These are phyloP conservation scores for Beauveria sp. DNA, from an alignment of 2,329 filamentous ascomycete genomes.

Conservation along the genomic window DNA sequence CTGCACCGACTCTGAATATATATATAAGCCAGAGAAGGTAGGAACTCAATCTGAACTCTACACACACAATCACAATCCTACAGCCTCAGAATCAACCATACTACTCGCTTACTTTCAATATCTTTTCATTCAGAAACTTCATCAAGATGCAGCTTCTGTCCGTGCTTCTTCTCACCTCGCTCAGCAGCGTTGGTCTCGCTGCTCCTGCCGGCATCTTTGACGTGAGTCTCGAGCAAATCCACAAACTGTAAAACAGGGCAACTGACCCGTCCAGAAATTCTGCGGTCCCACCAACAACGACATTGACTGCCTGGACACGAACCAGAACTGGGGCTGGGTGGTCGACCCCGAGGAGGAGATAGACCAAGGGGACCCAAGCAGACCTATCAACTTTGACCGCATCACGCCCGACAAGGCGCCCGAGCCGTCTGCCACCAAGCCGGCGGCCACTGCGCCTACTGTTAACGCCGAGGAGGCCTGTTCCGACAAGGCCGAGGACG, in stretches of 20 bases:
- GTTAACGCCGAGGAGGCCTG: neutral
- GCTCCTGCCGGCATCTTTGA: neutral
- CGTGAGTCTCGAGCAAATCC: neutral
- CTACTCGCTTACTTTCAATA: neutral
- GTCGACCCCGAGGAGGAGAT: neutral
- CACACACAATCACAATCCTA: neutral
- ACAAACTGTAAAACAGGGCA: neutral
- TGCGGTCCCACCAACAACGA: neutral
- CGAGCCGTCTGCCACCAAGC: too few relatives aligned
- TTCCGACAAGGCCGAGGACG: neutral
- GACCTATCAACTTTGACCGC: neutral
- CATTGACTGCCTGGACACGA: neutral
- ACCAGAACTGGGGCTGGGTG: neutral
- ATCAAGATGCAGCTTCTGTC: neutral
- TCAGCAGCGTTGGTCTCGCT: neutral
- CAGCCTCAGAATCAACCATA: neutral
- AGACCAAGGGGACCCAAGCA: neutral
- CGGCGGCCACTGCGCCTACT: neutral
- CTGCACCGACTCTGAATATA: too few relatives aligned
- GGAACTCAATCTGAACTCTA: too few relatives aligned
- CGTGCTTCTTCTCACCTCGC: neutral
- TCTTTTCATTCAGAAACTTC: neutral
- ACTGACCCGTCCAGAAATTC: neutral
- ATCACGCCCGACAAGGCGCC: neutral
- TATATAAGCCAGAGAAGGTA: too few relatives aligned